phyloP scores from a whole-genome alignment of 164 flowering plant genomes.

The Akebia trifoliata region DNA sequence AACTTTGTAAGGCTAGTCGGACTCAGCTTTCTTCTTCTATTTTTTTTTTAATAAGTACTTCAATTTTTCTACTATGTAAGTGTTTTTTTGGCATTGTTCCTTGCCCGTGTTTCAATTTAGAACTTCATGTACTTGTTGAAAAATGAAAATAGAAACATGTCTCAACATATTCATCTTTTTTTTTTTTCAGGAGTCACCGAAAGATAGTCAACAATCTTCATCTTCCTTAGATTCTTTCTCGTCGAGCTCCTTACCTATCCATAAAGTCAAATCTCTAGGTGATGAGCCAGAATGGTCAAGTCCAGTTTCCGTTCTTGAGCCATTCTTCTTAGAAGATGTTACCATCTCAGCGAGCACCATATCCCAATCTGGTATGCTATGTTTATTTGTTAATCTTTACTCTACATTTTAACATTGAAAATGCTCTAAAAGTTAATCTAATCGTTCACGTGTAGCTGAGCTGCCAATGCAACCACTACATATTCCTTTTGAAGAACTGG shows the following conservation, averaged over 20 bases:
- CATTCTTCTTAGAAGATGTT: slow-evolving; percentile 56
- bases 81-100: no score
- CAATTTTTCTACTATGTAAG: no score
- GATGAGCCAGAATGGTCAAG: slow-evolving; percentile 56
- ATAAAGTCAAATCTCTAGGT: slow-evolving; percentile 29
- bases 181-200: slow-evolving; percentile 35
- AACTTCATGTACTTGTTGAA: no score
- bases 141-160: not conserved
- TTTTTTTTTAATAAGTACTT: no score
- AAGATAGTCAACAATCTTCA: slow-evolving; percentile 23
- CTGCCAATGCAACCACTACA: slow-evolving; percentile 44
- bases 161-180: not conserved
- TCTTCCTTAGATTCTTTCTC: slow-evolving; percentile 28
- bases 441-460: slow-evolving; percentile 43
- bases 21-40: no score
- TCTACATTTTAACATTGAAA: no score
- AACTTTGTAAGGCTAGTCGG: no score
- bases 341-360: slow-evolving; percentile 44
- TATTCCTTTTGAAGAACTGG: slow-evolving; percentile 58
- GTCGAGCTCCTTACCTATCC: slow-evolving; percentile 22
- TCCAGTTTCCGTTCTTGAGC: slow-evolving; percentile 88
- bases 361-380: slow-evolving; percentile 49
- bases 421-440: no score
- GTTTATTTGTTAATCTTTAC: no score
- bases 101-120: no score